Percentiles rank a stretch among this genome's conserved stretches.
Evolutionary conservation across 495 filamentous ascomycete genomes (phyloP).

Genomic region (Penicillium malachiteum): DNA sequence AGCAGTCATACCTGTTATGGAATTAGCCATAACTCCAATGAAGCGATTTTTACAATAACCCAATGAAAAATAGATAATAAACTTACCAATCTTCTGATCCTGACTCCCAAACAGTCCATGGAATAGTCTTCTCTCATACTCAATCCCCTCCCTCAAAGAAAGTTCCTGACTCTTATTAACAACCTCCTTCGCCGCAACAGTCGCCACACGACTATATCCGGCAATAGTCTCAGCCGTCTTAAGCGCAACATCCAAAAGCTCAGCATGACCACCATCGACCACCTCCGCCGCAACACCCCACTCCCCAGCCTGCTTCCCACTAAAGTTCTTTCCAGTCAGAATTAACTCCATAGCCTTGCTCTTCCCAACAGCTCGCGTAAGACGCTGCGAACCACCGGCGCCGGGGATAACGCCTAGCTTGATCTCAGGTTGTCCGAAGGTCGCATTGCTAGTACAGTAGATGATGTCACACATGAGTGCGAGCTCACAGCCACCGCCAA

Average conservation of each 20-base stretch:
- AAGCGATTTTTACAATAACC: no score
- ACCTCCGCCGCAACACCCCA: slow-evolving; percentile 88
- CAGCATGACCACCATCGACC: slow-evolving; percentile 73
- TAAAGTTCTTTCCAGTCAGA: slow-evolving; percentile 80
- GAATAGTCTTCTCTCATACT: slow-evolving; percentile 91
- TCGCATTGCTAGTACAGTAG: slow-evolving; percentile 79
- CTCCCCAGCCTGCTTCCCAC: slow-evolving; percentile 73
- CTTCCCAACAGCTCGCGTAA: slow-evolving; percentile 87
- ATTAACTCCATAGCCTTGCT: slow-evolving; percentile 90
- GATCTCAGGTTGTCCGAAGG: slow-evolving; percentile 96
- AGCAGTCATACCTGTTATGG: slow-evolving; percentile 72
- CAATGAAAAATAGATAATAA: neutral
- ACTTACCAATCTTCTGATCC: slow-evolving; percentile 91
- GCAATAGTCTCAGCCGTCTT: slow-evolving; percentile 89
- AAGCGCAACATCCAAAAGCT: slow-evolving; percentile 73
- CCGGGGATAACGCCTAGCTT: slow-evolving; percentile 90
- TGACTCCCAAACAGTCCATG: slow-evolving; percentile 87
- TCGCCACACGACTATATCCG: slow-evolving; percentile 71
- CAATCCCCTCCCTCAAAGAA: slow-evolving; percentile 80
- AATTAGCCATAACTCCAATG: slow-evolving; percentile 23
- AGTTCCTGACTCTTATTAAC: slow-evolving; percentile 96
- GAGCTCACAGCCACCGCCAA: slow-evolving; percentile 94
- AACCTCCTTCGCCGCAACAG: slow-evolving; percentile 93
- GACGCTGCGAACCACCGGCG: slow-evolving; percentile 86
- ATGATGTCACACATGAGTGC: slow-evolving; percentile 97